Conservation (phyloP, 345 rosid genomes). For the Lenwebbia sp. region DNA sequence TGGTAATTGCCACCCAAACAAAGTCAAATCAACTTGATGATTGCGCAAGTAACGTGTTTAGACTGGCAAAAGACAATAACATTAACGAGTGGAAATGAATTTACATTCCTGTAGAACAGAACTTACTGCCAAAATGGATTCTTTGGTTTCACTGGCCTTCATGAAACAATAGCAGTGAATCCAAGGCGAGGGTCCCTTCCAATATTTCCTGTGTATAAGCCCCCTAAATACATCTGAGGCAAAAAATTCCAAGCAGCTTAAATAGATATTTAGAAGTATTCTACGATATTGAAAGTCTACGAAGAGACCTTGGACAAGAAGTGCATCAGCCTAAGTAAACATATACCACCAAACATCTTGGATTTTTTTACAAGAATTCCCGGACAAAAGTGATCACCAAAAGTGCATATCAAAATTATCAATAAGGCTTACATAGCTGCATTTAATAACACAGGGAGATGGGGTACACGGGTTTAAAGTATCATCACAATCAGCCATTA, state of each 20-base stretch:
- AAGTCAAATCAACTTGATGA: background rate
- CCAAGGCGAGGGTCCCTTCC: slow-evolving; percentile 76
- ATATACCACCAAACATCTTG: background rate
- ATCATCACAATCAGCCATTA: background rate
- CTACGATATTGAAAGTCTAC: background rate
- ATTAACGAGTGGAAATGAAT: background rate
- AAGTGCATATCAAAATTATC: background rate
- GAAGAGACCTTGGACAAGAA: background rate
- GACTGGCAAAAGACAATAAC: background rate
- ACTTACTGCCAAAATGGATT: slow-evolving; percentile 50
- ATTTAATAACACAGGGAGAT: background rate
- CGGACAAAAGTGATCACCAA: background rate
- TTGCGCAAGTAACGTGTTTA: background rate
- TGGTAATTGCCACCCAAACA: background rate
- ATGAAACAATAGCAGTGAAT: slow-evolving; percentile 92
- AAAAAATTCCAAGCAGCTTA: background rate
- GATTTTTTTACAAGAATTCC: background rate
- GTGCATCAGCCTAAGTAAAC: background rate
- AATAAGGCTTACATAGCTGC: background rate
- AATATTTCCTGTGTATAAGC: slow-evolving; percentile 36
- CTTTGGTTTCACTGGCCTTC: slow-evolving; percentile 64
- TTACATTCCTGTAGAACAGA: background rate
- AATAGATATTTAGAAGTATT: background rate
- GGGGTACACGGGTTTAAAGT: background rate
- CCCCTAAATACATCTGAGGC: slow-evolving; percentile 66